Conservation (phyloP, 2,329 filamentous ascomycete genomes). For the Arthroderma sp. region DNA sequence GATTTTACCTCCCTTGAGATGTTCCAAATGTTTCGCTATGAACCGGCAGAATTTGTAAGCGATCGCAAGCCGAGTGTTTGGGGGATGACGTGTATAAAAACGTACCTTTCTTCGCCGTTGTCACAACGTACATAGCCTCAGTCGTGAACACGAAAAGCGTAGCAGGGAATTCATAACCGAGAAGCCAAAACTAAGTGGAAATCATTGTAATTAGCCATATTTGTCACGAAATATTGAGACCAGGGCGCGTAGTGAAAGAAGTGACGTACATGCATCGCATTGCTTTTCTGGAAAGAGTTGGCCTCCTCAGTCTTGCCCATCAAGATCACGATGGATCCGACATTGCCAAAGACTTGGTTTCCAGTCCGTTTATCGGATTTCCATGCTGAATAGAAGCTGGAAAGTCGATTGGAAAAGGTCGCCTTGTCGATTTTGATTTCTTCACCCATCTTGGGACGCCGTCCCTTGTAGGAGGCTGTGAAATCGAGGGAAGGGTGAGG, state of each 20-base stretch:
- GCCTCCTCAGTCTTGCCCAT: conserved; percentile 92
- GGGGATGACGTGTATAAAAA: background rate
- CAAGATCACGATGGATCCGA: conserved; percentile 71
- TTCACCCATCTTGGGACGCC: conserved; percentile 43
- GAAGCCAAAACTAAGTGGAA: conserved; percentile 70
- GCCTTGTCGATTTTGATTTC: conserved; percentile 94
- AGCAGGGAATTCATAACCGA: conserved; percentile 96
- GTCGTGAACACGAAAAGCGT: conserved; percentile 86
- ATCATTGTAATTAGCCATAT: background rate
- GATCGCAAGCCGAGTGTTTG: background rate
- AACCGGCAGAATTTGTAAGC: background rate
- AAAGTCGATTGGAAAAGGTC: conserved; percentile 85
- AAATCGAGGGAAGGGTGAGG: background rate
- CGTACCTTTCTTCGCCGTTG: conserved; percentile 90
- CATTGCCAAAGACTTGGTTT: conserved; percentile 74
- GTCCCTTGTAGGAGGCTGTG: background rate
- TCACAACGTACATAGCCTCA: conserved; percentile 81
- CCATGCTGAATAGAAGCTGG: conserved; percentile 79
- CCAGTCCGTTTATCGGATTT: conserved; percentile 87
- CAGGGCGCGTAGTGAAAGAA: background rate
- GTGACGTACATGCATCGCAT: conserved; percentile 74
- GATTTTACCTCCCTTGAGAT: conserved; percentile 80
- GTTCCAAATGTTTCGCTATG: conserved; percentile 79
- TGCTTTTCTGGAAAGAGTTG: conserved; percentile 84
- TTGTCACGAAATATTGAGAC: background rate